phyloP scores from a whole-genome alignment of 2,329 filamentous ascomycete species.

The Scedosporium apiospermum region DNA sequence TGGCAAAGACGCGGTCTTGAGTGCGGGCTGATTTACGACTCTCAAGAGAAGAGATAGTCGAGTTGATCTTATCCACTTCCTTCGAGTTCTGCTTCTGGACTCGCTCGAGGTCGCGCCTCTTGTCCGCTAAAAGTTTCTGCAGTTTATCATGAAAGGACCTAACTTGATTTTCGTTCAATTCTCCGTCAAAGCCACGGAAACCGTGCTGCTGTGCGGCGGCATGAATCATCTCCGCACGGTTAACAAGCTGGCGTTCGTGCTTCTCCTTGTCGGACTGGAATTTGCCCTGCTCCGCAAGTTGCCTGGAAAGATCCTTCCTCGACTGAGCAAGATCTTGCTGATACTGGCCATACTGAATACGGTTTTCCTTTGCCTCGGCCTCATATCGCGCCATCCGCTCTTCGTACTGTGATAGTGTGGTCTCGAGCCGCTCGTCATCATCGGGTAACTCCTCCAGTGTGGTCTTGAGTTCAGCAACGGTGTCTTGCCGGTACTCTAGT shows the following conservation, averaged over 20 bases:
- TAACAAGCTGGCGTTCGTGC: conserved; percentile 69
- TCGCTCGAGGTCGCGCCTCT: conserved; percentile 67
- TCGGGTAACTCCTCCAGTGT: conserved; percentile 72
- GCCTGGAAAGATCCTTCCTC: conserved; percentile 37
- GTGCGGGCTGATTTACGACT: conserved; percentile 61
- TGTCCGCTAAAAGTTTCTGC: conserved; percentile 64
- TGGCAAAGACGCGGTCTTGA: conserved; percentile 66
- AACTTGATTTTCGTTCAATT: conserved; percentile 65
- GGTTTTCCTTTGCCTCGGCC: conserved; percentile 53
- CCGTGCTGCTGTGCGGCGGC: conserved; percentile 67
- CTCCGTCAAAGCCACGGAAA: conserved; percentile 76
- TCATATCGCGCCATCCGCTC: conserved; percentile 58
- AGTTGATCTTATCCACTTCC: conserved; percentile 67
- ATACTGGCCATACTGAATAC: conserved; percentile 57
- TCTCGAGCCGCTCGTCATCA: conserved; percentile 64
- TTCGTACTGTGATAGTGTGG: conserved; percentile 67
- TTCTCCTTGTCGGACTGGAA: conserved; percentile 79
- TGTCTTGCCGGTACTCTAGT: conserved; percentile 59
- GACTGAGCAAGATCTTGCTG: conserved; percentile 34
- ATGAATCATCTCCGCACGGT: conserved; percentile 64
- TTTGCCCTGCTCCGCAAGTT: conserved; percentile 61
- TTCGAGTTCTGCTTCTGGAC: conserved; percentile 62
- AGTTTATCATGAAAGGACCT: conserved; percentile 70
- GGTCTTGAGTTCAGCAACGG: conserved; percentile 57
- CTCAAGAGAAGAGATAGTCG: conserved; percentile 61